Conservation (phyloP, 2,329 filamentous ascomycete genomes). For the Cladosporium phlei region DNA sequence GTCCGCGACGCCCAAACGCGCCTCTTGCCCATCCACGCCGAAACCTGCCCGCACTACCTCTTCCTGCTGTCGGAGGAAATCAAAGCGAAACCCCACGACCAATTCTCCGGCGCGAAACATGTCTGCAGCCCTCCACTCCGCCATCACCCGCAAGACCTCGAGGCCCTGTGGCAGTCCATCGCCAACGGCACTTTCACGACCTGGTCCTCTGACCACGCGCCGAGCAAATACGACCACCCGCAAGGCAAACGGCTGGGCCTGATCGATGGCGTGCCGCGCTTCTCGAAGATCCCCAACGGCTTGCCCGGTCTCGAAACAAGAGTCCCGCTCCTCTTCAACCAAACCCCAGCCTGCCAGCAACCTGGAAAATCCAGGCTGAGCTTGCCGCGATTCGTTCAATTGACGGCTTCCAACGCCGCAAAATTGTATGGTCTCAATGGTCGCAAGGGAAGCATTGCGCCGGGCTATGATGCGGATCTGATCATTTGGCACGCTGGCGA, state of each 20-base stretch:
- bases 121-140: slow-evolving; percentile 34
- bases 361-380: slow-evolving; percentile 24
- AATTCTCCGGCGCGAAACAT: slow-evolving; percentile 34
- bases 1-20: slow-evolving; percentile 33
- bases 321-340: slow-evolving; percentile 37
- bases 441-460: slow-evolving; percentile 38
- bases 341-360: slow-evolving; percentile 26
- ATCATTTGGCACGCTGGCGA: slow-evolving; percentile 39
- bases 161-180: slow-evolving; percentile 32
- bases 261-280: slow-evolving; percentile 32
- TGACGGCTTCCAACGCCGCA: slow-evolving; percentile 42
- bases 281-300: slow-evolving; percentile 41
- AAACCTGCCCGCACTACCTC: slow-evolving; percentile 37
- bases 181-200: slow-evolving; percentile 34
- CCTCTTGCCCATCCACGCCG: slow-evolving; percentile 33
- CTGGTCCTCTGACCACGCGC: slow-evolving; percentile 35
- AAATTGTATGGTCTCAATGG: slow-evolving; percentile 41
- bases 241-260: slow-evolving; percentile 37
- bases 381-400: slow-evolving; percentile 41
- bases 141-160: slow-evolving; percentile 30
- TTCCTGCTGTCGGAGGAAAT: slow-evolving; percentile 32
- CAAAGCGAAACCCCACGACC: slow-evolving; percentile 28
- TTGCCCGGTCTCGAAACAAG: slow-evolving; percentile 42
- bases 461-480: slow-evolving; percentile 42
- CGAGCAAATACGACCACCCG: slow-evolving; percentile 36